Evolutionary conservation across 2,329 filamentous ascomycete genomes (phyloP), one percentile per base, ranked within the genome.

Genomic region (Epichloe festucae): DNA sequence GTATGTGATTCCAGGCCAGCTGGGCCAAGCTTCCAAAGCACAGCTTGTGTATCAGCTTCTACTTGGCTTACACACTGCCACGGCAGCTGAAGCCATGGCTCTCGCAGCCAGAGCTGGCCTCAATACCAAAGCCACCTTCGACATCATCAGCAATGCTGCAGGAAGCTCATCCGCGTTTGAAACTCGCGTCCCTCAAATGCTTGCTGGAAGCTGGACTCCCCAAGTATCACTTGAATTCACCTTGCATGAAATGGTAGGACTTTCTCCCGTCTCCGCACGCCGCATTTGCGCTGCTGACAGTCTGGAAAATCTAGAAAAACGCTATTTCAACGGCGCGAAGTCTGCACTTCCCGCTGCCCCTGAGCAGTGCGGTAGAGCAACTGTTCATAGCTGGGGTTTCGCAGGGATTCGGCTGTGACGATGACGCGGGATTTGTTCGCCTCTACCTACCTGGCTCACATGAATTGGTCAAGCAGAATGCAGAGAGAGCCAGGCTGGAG

Each of bases 31-130:
- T 2, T 75, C 73, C 49, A 77, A 77, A 52, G 71, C 77, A 58
- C 77, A 77, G 57, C 75, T 77, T 65, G 67, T 75, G 21, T 73
- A 76, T 59, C 73, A 77, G 59, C 71, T 77, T 3, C 62, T 78
- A 36, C 70, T 72, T 0, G 75, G 71, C 2, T 73, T 77, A 34
- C 75, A 79, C 53, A 73, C 77, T 48, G 67, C 72, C 0, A 71
- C 72, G 6, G 70, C 72, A 1, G 71, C 70, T 34, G 76, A 79
- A 55, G 75, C 73, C 3, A 74, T 76, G 66, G 75, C 73, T 0
- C 68, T 79, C 23, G 75, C 75, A 2, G 71, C 73, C 12, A 66
- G 67, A 27, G 57, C 74, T 8, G 74, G 74, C 0, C 59, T 78
- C 17, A 68, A 76, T 52, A 66, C 66, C 0, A 59, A 58, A 19